phyloP scores from a whole-genome alignment of 2,329 filamentous ascomycete species.

The Periglandula ipomoeae region DNA sequence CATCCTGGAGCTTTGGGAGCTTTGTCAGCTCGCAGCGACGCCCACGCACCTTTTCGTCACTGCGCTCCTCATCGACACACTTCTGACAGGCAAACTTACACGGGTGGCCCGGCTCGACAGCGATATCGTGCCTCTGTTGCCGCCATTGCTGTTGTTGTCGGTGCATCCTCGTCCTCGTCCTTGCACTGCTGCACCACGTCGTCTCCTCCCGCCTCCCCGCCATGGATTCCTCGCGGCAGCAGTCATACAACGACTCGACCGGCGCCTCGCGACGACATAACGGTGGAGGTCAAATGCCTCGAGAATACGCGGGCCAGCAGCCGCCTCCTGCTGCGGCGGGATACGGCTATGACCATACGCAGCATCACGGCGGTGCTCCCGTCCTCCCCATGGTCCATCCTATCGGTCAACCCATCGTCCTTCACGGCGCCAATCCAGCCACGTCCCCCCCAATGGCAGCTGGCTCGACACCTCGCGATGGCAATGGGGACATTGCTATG shows the following conservation, averaged over 20 bases:
- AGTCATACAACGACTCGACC: conserved; percentile 54
- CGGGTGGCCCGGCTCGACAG: not conserved
- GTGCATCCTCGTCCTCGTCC: conserved; percentile 1
- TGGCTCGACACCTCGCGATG: conserved; percentile 53
- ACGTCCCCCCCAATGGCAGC: conserved; percentile 44
- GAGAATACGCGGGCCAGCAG: conserved; percentile 35
- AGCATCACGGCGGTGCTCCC: conserved; percentile 43
- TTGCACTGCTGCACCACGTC: conserved; percentile 8
- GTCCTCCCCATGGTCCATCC: conserved; percentile 20
- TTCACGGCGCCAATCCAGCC: conserved; percentile 38
- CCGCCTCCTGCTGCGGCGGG: conserved; percentile 18
- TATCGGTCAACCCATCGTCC: conserved; percentile 19
- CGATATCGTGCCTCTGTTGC: not conserved
- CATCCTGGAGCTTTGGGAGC: conserved; percentile 7
- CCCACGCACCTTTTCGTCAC: not conserved
- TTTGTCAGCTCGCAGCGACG: conserved; percentile 8
- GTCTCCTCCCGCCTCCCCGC: conserved; percentile 18
- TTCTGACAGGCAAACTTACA: not conserved
- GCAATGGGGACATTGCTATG: conserved; percentile 73
- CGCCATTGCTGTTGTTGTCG: conserved; percentile 5
- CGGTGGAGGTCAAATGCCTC: conserved; percentile 35
- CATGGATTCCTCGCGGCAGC: conserved; percentile 54
- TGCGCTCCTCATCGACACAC: not conserved
- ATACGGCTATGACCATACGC: conserved; percentile 55
- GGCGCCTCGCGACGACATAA: conserved; percentile 57